A percentile compares a stretch with the other conserved stretches of the same genome.
These are phyloP conservation scores for Pythium pyrilobum DNA, from an alignment of 352 stramenopile genomes.

Conservation along the genomic window DNA sequence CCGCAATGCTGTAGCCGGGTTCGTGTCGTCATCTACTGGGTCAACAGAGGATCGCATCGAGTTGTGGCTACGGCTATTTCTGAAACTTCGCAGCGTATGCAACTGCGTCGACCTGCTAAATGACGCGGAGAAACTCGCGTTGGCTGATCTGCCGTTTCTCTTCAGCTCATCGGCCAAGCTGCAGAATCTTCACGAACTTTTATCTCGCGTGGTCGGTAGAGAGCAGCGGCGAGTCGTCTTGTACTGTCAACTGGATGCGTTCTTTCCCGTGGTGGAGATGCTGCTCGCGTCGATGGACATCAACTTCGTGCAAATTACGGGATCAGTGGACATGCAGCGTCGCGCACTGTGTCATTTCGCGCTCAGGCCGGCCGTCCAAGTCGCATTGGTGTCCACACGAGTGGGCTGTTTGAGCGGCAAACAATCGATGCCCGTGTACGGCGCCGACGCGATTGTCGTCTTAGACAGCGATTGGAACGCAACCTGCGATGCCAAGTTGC, in stretches of 20 bases:
- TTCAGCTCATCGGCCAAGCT: conserved; percentile 61
- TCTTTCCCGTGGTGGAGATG: conserved; percentile 74
- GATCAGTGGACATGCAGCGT: conserved; percentile 41
- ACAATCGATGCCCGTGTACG: conserved; percentile 57
- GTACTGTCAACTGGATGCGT: conserved; percentile 68
- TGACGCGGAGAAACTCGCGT: conserved; percentile 68
- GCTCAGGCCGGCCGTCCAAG: conserved; percentile 41
- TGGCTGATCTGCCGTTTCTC: conserved; percentile 61
- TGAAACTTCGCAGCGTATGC: conserved; percentile 66
- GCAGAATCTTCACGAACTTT: conserved; percentile 39
- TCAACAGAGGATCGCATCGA: conserved; percentile 45
- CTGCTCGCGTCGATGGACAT: conserved; percentile 60
- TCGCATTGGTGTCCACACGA: conserved; percentile 69
- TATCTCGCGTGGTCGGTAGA: conserved; percentile 46
- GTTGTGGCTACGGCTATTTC: conserved; percentile 57
- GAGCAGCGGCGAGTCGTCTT: conserved; percentile 70
- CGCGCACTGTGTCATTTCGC: conserved; percentile 73
- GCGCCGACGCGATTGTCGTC: conserved; percentile 70
- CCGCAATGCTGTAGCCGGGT: conserved; percentile 47
- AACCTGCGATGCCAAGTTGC: conserved; percentile 75
- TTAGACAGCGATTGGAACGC: conserved; percentile 82
- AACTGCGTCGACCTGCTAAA: conserved; percentile 78
- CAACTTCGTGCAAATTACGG: conserved; percentile 59
- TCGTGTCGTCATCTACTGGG: conserved; percentile 32
- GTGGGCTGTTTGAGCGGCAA: conserved; percentile 33